phyloP scores from a whole-genome alignment of 495 filamentous ascomycete genomes.

The Hyaloscypha bicolor region DNA sequence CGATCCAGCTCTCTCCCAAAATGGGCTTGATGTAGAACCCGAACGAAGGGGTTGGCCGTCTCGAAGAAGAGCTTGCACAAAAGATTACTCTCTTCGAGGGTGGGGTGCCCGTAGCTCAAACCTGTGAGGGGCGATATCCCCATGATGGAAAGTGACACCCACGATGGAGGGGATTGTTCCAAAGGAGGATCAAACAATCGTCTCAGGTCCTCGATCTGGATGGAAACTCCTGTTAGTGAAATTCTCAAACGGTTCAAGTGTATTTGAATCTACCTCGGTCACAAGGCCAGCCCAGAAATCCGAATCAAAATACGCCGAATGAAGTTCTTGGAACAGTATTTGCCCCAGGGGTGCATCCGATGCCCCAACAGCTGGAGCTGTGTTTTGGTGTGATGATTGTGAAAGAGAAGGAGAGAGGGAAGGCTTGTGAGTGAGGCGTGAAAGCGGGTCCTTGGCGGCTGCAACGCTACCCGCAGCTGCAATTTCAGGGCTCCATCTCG shows the following conservation, averaged over 20 bases:
- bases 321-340: constrained; percentile 21
- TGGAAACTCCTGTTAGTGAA: neutral
- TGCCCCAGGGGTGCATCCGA: constrained; percentile 14
- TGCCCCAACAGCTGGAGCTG: neutral
- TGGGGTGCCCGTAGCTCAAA: constrained; percentile 5
- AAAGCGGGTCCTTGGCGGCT: too few species aligned
- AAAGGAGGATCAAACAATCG: constrained; percentile 14
- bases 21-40: constrained; percentile 18
- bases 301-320: constrained; percentile 21
- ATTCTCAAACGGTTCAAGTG: neutral
- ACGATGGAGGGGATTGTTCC: neutral
- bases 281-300: constrained; percentile 24
- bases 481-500: neutral
- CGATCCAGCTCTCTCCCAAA: constrained; percentile 23
- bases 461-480: too few species aligned
- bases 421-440: too few species aligned
- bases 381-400: too few species aligned
- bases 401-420: too few species aligned
- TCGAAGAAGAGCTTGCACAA: constrained; percentile 28
- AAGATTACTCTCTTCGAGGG: constrained; percentile 25
- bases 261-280: constrained; percentile 16
- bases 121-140: neutral
- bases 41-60: constrained; percentile 27
- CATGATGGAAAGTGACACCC: constrained; percentile 4
- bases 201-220: constrained; percentile 24